Evolutionary conservation across 345 rosid species (phyloP).

Genomic region (Citrus sp.): DNA sequence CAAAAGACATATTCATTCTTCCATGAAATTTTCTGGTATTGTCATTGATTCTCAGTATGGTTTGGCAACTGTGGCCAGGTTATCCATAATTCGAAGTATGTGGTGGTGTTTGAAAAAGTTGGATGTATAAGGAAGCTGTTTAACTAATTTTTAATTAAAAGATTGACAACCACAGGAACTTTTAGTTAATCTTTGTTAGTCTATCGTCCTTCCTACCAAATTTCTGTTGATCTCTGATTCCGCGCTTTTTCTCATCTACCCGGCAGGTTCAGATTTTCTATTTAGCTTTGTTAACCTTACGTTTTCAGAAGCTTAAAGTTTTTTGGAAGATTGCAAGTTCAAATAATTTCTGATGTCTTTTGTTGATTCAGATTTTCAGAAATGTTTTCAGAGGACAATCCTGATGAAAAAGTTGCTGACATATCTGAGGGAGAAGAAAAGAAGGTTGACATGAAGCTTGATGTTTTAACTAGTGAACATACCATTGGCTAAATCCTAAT

Average conservation of each 20-base stretch:
- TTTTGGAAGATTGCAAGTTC: neutral
- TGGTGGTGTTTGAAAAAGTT: neutral
- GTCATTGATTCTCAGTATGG: neutral
- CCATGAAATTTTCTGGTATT: neutral
- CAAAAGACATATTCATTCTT: neutral
- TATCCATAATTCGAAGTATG: neutral
- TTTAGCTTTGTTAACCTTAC: constrained; percentile 6
- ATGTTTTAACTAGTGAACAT: constrained; percentile 15
- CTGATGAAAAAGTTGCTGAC: constrained; percentile 40
- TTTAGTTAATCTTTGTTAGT: neutral
- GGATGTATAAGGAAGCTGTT: neutral
- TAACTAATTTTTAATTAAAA: neutral
- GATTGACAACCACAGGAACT: neutral
- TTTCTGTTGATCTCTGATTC: constrained; percentile 1
- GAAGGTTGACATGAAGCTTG: constrained; percentile 31
- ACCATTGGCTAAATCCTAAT: constrained; percentile 20
- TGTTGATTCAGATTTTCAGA: constrained; percentile 55
- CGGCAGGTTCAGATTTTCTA: neutral
- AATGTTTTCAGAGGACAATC: constrained; percentile 51
- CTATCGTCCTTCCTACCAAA: constrained; percentile 1
- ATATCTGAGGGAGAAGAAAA: constrained; percentile 37
- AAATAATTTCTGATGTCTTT: neutral
- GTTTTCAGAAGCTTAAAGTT: neutral
- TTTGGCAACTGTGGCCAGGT: neutral
- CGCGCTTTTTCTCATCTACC: neutral